Base-by-base conservation (phyloP, 805 yeast genomes). In the Hanseniaspora meyeri region DNA sequence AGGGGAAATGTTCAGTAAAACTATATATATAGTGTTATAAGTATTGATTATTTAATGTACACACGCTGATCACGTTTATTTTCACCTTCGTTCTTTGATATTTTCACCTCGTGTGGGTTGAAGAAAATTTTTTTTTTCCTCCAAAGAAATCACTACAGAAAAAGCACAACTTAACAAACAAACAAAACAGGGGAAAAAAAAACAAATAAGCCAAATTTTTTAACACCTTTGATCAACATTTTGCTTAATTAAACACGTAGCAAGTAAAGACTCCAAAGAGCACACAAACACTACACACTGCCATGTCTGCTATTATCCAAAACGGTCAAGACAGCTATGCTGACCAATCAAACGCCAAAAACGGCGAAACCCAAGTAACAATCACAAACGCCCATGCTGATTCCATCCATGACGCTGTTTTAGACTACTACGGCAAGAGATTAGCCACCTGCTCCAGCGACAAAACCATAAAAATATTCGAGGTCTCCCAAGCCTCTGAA, bases 381-480 rank as follows among this genome's bases (percentile, higher is more conserved):
- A 85, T 90, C 68, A 83, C 86, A 36, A 88, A 89, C 70, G 93
- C 95, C 29, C 97, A 90, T 70, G 88, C 85, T 61, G 96, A 89
- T 70, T 74, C 88, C 66, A 87, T 89, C 65, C 98, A 93, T 70
- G 98, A 93, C 67, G 98, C 97, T 17, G 96, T 87, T 55, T 78
- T 93, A 65, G 98, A 93, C 69, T 93, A 91, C 75, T 93, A 93
- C 68, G 98, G 98, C 31, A 89, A 88, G 68, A 78, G 96, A 61
- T 76, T 93, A 59, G 98, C 98, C 53, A 91, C 97, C 2, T 88
- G 96, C 66, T 89, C 97, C 3, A 87, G 96, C 3, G 98, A 93
- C 73, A 88, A 87, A 67, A 85, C 95, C n/a, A 85, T 91, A 72
- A 88, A 90, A 72, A 83, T 93, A 58, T 93, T 88, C 69, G 96